Base-by-base conservation (phyloP, 164 flowering plant species). In the Vitis labrusca region DNA sequence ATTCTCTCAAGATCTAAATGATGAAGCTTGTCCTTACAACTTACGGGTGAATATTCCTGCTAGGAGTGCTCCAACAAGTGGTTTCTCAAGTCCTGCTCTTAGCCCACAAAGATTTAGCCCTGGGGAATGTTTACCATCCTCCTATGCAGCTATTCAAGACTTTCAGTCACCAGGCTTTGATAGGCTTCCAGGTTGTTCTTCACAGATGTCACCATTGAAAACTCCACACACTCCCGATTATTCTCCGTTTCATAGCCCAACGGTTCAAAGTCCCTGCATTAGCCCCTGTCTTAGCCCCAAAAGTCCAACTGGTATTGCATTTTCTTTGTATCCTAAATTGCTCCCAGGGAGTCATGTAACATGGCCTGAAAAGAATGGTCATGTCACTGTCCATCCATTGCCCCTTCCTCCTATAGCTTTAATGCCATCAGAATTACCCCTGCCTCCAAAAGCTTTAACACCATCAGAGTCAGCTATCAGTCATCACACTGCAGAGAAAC, bases 321-420 rank as follows among this genome's bases (percentile, higher is more conserved):
- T 85, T 15, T 83, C 83, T 1, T 63, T 71, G 66, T 80, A 74
- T 65, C 68, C 75, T 27, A 85, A 71, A 62, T 69, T 71, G 27
- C 53, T 71, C 13, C 8, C 59, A 3, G 88, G 84, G 10, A 55
- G n/a, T 67, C 16, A 77, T 19, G 5, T 71, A 8, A 57, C 63
- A 53, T 51, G 82, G 83, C 77, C 60, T 70, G 89, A 86, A 23
- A 73, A 59, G 61, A 78, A 70, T 66, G 68, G 73, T 60, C 80
- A 67, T 66, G 72, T 74, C 58, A 71, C 52, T 71, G 88, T 82
- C 14, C 90, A 93, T 56, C 92, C 89, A 32, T 77, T 93, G 66
- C 97, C 98, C 37, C 94, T 83, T 74, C 98, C 98, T 59, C 98
- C 98, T 59, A 77, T 72, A 32, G 82, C 84, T 61, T 10, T 7